These are phyloP conservation scores for Podospora pseudocomata DNA, from an alignment of 495 filamentous ascomycete species.

Conservation along the genomic window DNA sequence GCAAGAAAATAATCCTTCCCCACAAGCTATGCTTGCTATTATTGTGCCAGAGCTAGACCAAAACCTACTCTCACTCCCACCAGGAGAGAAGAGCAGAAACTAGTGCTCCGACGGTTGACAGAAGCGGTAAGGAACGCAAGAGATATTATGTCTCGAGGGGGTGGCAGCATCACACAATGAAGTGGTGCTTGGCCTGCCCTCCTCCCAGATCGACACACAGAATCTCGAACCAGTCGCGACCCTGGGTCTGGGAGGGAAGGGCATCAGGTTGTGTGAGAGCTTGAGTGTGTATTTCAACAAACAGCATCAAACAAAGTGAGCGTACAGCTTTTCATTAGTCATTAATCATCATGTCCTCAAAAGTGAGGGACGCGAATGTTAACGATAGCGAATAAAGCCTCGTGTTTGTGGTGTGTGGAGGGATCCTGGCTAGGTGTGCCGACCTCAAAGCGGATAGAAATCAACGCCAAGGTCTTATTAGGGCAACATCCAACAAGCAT, in stretches of 20 bases:
- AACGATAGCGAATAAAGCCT: neutral
- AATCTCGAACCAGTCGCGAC: neutral
- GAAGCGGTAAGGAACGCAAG: conserved; percentile 16
- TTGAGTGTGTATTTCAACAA: neutral
- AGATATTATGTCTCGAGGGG: conserved; percentile 19
- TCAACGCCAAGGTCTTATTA: neutral
- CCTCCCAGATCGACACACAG: neutral
- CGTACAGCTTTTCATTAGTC: neutral
- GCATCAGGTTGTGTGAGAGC: neutral
- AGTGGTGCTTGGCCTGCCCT: neutral
- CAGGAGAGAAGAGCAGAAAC: conserved; percentile 1
- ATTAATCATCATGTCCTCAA: neutral
- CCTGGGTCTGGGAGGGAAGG: neutral
- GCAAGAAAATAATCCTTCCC: conserved; percentile 10
- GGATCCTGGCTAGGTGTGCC: neutral
- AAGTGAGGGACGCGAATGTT: neutral
- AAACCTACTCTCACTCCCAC: neutral
- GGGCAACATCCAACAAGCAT: neutral
- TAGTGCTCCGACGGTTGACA: conserved; percentile 10
- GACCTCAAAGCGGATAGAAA: neutral
- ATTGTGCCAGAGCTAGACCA: neutral
- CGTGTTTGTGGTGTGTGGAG: neutral
- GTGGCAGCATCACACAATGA: conserved; percentile 17
- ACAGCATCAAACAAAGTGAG: neutral
- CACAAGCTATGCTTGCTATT: conserved; percentile 12